Evolutionary conservation across 1,139 yeast genomes (phyloP).

Genomic region (Yamadazyma diospyri): DNA sequence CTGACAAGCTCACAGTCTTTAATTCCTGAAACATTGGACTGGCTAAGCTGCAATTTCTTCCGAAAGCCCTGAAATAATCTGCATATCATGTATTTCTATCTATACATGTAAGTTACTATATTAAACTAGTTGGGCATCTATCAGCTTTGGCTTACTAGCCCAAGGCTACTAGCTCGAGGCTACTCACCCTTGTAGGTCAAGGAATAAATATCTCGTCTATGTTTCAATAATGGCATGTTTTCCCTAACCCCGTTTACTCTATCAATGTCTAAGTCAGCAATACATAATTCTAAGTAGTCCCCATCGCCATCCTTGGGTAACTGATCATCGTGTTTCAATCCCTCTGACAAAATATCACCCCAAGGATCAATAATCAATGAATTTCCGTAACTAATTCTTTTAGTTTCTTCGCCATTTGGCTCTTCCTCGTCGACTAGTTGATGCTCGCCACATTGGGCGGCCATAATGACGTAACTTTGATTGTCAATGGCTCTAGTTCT

Average conservation of each 20-base stretch:
- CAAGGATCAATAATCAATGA: conserved; percentile 85
- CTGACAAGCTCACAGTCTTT: too few species aligned
- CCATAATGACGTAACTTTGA: conserved; percentile 84
- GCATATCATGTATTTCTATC: too few species aligned
- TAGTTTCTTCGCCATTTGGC: conserved; percentile 29
- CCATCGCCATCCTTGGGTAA: conserved; percentile 38
- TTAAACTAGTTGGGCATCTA: too few species aligned
- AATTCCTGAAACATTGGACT: too few species aligned
- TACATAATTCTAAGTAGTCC: conserved; percentile 51
- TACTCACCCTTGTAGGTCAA: too few species aligned
- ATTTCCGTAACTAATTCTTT: conserved; percentile 74
- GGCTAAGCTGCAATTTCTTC: too few species aligned
- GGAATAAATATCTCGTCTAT: conserved; percentile 45
- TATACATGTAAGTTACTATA: too few species aligned
- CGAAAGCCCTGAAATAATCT: too few species aligned
- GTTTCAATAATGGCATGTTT: conserved; percentile 74
- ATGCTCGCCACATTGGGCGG: conserved; percentile 88
- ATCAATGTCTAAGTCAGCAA: conserved; percentile 67
- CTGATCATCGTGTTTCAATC: conserved; percentile 29
- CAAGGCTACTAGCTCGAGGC: too few species aligned
- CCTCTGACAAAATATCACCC: conserved; percentile 74
- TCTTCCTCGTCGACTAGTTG: conserved; percentile 32
- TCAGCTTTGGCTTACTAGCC: too few species aligned
- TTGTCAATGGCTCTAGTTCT: conserved; percentile 83
- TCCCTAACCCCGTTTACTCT: conserved; percentile 47